Evolutionary conservation across 768 basidiomycete genomes (phyloP), one percentile per base, ranked within the genome.

Genomic region (Agaricus bisporus): DNA sequence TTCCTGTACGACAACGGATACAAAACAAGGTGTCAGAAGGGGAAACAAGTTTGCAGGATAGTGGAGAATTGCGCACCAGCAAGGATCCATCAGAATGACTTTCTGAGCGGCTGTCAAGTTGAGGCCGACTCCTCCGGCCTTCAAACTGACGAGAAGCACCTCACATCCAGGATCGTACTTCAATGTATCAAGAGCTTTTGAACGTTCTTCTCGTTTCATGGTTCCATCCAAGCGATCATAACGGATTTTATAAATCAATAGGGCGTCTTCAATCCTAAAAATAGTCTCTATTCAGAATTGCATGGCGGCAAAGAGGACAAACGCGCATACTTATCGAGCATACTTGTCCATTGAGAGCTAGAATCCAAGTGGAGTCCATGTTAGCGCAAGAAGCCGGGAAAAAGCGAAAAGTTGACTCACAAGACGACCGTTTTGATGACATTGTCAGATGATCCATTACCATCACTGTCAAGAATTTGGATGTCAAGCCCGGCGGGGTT

Each of bases 71-170:
- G 42, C 73, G 59, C 64, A 87, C 93, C 94, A 98, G 68, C 97
- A 98, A 39, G 94, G 94, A 70, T 98, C 94, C 84, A 98, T 94
- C 41, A 99, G 72, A 68, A 97, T 98, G 15, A 91, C 94, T 50
- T 86, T 89, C 64, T 86, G 90, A 44, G 95, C 97, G 15, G 93
- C 87, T 1, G 95, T 98, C 42, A 98, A 78, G 67, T 98, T 99
- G 52, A 99, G 73, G 14, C 95, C 97, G 5, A 99, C 97, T 50
- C 97, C 97, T 49, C 97, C 97, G 6, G 97, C 97, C 63, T 95
- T 90, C 60, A 98, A 75, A 65, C 94, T 97, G 62, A 99, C 95
- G 29, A 99, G 78, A 39, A 99, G 76, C 14, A 99, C 91, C 73
- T 99, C 97, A 64, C 91, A 91, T 22, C 74, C 75, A 12, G 92